Evolutionary conservation across 2,329 filamentous ascomycete species (phyloP).

Genomic region (Coleophoma crateriformis): DNA sequence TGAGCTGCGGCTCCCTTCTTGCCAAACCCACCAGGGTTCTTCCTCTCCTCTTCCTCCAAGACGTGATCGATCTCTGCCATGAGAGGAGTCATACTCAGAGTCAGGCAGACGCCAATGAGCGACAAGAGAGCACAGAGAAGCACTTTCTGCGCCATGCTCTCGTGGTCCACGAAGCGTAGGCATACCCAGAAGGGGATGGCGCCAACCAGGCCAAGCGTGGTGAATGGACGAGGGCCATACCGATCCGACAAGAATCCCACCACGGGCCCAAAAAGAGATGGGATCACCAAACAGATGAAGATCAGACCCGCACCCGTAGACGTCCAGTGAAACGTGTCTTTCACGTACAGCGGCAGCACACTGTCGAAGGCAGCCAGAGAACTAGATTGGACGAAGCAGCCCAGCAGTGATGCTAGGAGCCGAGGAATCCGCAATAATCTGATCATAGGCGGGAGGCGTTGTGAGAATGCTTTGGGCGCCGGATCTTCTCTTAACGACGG

Average conservation of each 20-base stretch:
- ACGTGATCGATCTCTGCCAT: constrained; percentile 64
- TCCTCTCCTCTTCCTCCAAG: constrained; percentile 43
- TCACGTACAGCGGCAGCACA: constrained; percentile 48
- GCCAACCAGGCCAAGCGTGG: constrained; percentile 51
- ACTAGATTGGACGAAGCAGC: constrained; percentile 38
- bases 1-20: constrained; percentile 44
- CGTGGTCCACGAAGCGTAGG: constrained; percentile 56
- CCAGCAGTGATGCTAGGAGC: constrained; percentile 33
- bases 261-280: constrained; percentile 52
- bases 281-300: constrained; percentile 53
- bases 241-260: constrained; percentile 42
- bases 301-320: constrained; percentile 51
- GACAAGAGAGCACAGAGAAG: constrained; percentile 59
- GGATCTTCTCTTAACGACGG: constrained; percentile 1
- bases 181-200: constrained; percentile 55
- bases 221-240: constrained; percentile 56
- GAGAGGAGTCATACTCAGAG: constrained; percentile 55
- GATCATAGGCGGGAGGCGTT: constrained; percentile 24
- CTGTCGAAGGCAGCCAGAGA: constrained; percentile 48
- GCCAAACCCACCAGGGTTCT: constrained; percentile 14
- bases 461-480: constrained; percentile 1
- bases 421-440: constrained; percentile 33
- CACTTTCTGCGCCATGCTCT: constrained; percentile 56
- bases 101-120: constrained; percentile 50
- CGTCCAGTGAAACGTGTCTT: constrained; percentile 46